Evolutionary conservation across 1,139 yeast genomes (phyloP).

Genomic region (Candida freyschussii): DNA sequence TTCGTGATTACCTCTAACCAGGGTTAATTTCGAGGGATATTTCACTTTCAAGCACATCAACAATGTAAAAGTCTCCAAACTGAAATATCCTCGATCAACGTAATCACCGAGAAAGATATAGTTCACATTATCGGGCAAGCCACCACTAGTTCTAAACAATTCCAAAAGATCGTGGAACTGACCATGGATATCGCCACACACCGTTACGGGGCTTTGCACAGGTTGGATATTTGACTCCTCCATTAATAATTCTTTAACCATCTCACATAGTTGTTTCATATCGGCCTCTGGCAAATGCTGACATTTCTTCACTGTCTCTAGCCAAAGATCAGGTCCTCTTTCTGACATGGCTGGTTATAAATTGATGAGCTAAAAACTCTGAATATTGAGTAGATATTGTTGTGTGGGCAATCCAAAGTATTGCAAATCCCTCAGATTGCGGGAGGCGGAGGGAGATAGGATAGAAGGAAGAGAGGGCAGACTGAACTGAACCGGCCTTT

Average conservation of each 20-base stretch:
- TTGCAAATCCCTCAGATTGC: too few relatives aligned
- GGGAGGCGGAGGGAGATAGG: too few relatives aligned
- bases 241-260: conserved; percentile 84
- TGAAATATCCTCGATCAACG: conserved; percentile 94
- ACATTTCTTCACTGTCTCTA: conserved; percentile 88
- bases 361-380: not conserved
- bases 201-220: conserved; percentile 95
- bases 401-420: too few relatives aligned
- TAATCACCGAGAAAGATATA: conserved; percentile 90
- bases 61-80: conserved; percentile 86
- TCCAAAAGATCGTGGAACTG: conserved; percentile 94
- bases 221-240: conserved; percentile 96
- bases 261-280: conserved; percentile 94
- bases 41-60: conserved; percentile 87
- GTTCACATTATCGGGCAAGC: conserved; percentile 76
- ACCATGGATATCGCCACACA: conserved; percentile 98
- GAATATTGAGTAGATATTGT: too few relatives aligned
- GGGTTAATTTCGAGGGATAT: conserved; percentile 79
- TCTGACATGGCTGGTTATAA: conserved; percentile 45
- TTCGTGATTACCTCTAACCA: conserved; percentile 93
- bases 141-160: conserved; percentile 88
- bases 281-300: conserved; percentile 85
- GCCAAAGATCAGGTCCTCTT: conserved; percentile 94
- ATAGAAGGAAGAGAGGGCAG: too few relatives aligned
- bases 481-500: too few relatives aligned